These are phyloP conservation scores for Papilionanthe hybrid DNA, from an alignment of 116 monocot genomes.

Conservation along the genomic window DNA sequence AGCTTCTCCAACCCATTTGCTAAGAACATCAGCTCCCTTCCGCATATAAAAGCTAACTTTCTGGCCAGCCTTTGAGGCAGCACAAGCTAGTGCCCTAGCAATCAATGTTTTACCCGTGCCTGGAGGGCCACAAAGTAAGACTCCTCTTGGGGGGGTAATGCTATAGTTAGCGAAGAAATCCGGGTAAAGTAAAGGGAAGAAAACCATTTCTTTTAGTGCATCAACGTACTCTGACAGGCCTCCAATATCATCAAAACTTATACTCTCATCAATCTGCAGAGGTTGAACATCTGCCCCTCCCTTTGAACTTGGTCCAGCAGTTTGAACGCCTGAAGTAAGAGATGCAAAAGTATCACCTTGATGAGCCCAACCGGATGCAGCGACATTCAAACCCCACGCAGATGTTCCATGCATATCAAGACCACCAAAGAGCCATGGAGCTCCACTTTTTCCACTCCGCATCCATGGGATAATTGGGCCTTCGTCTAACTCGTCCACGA, in stretches of 20 bases:
- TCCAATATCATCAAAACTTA: conserved; percentile 95
- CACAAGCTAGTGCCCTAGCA: conserved; percentile 94
- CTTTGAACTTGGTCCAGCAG: conserved; percentile 97
- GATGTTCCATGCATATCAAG: conserved; percentile 78
- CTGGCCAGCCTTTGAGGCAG: conserved; percentile 91
- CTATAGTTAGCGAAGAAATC: conserved; percentile 95
- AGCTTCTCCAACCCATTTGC: conserved; percentile 99
- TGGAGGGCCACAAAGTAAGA: conserved; percentile 90
- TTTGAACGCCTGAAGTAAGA: conserved; percentile 64
- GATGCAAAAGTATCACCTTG: conserved; percentile 63
- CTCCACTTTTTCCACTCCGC: conserved; percentile 69
- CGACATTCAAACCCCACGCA: conserved; percentile 79
- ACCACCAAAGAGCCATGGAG: conserved; percentile 79
- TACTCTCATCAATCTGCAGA: conserved; percentile 83
- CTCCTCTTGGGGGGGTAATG: conserved; percentile 97
- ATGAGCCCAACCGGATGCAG: conserved; percentile 93
- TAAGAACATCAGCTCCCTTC: conserved; percentile 98
- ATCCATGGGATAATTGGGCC: conserved; percentile 81
- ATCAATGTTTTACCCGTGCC: conserved; percentile 97
- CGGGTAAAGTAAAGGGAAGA: conserved; percentile 95
- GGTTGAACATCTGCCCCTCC: conserved; percentile 98
- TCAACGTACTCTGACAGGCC: conserved; percentile 90
- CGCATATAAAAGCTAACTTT: conserved; percentile 99
- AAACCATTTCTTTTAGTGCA: conserved; percentile 98
- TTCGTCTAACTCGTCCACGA: conserved; percentile 91